phyloP scores from a whole-genome alignment of 768 basidiomycete genomes.

The Rhizopogon vesiculosus region DNA sequence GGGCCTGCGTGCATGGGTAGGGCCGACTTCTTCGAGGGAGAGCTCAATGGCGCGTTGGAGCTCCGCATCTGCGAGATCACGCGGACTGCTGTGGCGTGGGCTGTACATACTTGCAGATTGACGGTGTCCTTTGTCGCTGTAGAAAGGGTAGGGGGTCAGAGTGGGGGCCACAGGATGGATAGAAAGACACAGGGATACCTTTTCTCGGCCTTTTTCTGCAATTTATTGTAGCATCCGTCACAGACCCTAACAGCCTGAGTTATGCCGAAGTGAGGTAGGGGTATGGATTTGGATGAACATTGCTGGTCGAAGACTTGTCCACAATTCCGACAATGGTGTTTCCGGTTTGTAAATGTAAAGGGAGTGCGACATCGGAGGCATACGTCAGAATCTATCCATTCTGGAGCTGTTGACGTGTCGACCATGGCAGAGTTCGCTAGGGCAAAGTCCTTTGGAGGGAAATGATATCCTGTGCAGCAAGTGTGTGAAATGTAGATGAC shows the following conservation, averaged over 20 bases:
- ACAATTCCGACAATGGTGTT: slow-evolving; percentile 98
- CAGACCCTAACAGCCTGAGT: slow-evolving; percentile 91
- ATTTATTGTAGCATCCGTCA: slow-evolving; percentile 81
- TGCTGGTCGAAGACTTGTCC: slow-evolving; percentile 94
- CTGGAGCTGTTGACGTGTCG: slow-evolving; percentile 86
- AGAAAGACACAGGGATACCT: slow-evolving; percentile 30
- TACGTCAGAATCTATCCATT: slow-evolving; percentile 96
- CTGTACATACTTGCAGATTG: slow-evolving; percentile 52
- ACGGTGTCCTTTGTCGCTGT: slow-evolving; percentile 45
- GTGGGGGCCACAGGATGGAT: background rate
- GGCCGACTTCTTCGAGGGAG: slow-evolving; percentile 74
- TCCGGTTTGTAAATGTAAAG: slow-evolving; percentile 94
- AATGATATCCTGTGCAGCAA: slow-evolving; percentile 58
- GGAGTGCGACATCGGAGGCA: slow-evolving; percentile 89
- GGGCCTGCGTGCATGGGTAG: slow-evolving; percentile 44
- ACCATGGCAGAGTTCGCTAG: slow-evolving; percentile 79
- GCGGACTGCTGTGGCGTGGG: slow-evolving; percentile 49
- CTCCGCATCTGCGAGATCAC: slow-evolving; percentile 76
- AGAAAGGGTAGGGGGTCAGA: background rate
- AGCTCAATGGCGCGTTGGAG: slow-evolving; percentile 91
- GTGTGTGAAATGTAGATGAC: background rate
- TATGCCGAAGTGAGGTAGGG: slow-evolving; percentile 92
- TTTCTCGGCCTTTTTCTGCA: slow-evolving; percentile 60
- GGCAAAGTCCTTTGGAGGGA: slow-evolving; percentile 75
- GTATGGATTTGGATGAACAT: slow-evolving; percentile 80